Evolutionary conservation across 305 asterid species (phyloP).

Genomic region (Fraxinus nigra): DNA sequence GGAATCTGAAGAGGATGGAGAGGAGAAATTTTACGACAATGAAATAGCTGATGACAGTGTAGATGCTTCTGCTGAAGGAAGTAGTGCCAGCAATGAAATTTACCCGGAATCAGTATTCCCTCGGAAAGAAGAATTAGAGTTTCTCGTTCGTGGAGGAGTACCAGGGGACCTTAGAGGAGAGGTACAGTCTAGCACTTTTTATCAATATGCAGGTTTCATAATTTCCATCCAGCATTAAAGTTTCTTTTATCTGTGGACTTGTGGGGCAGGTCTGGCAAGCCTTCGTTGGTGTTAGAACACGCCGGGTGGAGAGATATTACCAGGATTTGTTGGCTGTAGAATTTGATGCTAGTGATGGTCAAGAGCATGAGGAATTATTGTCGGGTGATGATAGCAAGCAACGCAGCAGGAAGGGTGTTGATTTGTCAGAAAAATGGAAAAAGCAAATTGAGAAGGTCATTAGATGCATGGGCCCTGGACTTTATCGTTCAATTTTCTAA

Average conservation of each 20-base stretch:
- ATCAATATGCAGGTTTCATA: constrained; percentile 14
- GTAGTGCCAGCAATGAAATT: constrained; percentile 28
- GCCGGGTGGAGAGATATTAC: constrained; percentile 75
- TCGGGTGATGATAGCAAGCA: constrained; percentile 33
- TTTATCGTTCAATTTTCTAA: constrained; percentile 81
- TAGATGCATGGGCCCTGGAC: constrained; percentile 96
- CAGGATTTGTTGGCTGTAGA: constrained; percentile 64
- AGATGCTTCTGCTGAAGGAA: constrained; percentile 38
- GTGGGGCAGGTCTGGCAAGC: constrained; percentile 94
- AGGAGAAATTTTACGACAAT: constrained; percentile 35
- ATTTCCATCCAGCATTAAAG: constrained; percentile 9
- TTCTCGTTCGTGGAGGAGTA: constrained; percentile 90
- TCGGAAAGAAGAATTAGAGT: constrained; percentile 75
- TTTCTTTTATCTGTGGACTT: constrained; percentile 23
- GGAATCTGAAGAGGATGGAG: constrained; percentile 38
- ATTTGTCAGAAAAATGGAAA: constrained; percentile 70
- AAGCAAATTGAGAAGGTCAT: constrained; percentile 99
- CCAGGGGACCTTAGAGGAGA: constrained; percentile 95
- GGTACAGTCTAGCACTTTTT: constrained; percentile 40
- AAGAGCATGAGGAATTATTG: constrained; percentile 35
- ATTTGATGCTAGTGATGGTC: constrained; percentile 36
- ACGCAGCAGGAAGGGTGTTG: constrained; percentile 32
- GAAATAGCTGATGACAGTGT: constrained; percentile 36
- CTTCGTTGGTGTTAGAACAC: constrained; percentile 81
- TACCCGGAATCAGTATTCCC: constrained; percentile 44